A percentile compares a stretch with the other conserved stretches of the same genome.
Evolutionary conservation across 2,329 filamentous ascomycete genomes (phyloP).

Genomic region (Ophiostoma himal-ulmi): DNA sequence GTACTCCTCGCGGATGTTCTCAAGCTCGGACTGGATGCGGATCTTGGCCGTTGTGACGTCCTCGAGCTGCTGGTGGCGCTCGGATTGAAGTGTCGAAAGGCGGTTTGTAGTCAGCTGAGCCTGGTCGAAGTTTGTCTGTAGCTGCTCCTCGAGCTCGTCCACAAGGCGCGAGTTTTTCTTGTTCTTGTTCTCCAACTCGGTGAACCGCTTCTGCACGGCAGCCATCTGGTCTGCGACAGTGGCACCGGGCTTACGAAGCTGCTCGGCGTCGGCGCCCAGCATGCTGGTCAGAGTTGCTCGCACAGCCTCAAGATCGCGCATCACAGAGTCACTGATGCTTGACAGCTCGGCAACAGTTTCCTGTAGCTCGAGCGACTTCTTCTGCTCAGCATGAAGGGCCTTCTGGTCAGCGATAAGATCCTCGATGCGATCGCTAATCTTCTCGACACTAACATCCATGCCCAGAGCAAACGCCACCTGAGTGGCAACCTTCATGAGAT

Average conservation of each 20-base stretch:
- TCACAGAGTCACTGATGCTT: conserved; percentile 52
- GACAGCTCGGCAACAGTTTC: conserved; percentile 51
- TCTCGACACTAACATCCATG: conserved; percentile 60
- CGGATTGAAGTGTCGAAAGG: conserved; percentile 71
- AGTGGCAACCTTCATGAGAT: conserved; percentile 58
- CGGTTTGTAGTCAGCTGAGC: conserved; percentile 80
- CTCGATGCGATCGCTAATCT: conserved; percentile 57
- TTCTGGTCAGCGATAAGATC: conserved; percentile 54
- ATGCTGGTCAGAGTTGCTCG: conserved; percentile 51
- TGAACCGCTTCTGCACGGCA: conserved; percentile 60
- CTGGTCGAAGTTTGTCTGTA: conserved; percentile 91
- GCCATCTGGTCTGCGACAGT: conserved; percentile 52
- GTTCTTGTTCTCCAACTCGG: conserved; percentile 60
- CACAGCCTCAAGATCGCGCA: conserved; percentile 57
- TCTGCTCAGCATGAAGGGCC: conserved; percentile 53
- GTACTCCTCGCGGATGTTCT: conserved; percentile 63
- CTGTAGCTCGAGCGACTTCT: conserved; percentile 53
- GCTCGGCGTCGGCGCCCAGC: conserved; percentile 45
- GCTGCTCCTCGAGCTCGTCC: conserved; percentile 93
- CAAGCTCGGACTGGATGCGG: conserved; percentile 62
- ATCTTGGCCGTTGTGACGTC: conserved; percentile 64
- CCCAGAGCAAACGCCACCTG: conserved; percentile 57
- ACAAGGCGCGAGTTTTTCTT: conserved; percentile 88
- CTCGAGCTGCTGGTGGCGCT: conserved; percentile 69
- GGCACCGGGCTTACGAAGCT: conserved; percentile 39